Conservation (phyloP, 257 asterid genomes). For the Thymus mandschuricus region DNA sequence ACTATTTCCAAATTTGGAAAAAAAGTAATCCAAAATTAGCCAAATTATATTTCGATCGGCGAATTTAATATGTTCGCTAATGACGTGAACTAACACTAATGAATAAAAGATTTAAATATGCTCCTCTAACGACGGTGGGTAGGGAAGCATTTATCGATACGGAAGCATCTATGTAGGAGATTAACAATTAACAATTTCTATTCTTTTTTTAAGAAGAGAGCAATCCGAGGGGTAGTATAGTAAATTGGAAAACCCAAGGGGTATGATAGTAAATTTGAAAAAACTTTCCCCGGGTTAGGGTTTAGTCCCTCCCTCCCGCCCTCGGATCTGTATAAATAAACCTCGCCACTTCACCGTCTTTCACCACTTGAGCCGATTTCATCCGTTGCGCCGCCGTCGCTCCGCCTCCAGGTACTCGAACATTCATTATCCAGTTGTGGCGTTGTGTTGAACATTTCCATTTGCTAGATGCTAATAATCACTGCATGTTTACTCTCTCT, state of each 20-base stretch:
- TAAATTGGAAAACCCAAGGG: constrained; percentile 6
- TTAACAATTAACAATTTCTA: too few species aligned
- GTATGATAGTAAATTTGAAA: constrained; percentile 12
- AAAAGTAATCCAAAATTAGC: too few species aligned
- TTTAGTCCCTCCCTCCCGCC: constrained; percentile 23
- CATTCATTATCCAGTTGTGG: neutral
- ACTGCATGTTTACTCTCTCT: neutral
- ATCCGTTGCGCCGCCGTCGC: constrained; percentile 24
- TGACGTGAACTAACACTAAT: too few species aligned
- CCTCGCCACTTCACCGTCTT: neutral
- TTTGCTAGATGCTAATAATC: neutral
- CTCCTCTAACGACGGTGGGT: too few species aligned
- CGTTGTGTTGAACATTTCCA: neutral
- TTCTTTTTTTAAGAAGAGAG: neutral
- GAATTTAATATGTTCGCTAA: too few species aligned
- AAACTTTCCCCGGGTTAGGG: constrained; percentile 26
- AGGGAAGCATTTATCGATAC: too few species aligned
- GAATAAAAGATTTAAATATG: too few species aligned
- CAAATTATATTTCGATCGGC: too few species aligned
- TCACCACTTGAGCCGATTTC: constrained; percentile 10
- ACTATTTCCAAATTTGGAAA: too few species aligned
- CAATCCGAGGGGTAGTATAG: neutral
- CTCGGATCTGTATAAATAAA: constrained; percentile 20
- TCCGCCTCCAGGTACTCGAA: constrained; percentile 20
- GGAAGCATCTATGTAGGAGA: too few species aligned